Evolutionary conservation across 2,329 filamentous ascomycete genomes (phyloP).

Genomic region (Furcasterigmium furcatum): DNA sequence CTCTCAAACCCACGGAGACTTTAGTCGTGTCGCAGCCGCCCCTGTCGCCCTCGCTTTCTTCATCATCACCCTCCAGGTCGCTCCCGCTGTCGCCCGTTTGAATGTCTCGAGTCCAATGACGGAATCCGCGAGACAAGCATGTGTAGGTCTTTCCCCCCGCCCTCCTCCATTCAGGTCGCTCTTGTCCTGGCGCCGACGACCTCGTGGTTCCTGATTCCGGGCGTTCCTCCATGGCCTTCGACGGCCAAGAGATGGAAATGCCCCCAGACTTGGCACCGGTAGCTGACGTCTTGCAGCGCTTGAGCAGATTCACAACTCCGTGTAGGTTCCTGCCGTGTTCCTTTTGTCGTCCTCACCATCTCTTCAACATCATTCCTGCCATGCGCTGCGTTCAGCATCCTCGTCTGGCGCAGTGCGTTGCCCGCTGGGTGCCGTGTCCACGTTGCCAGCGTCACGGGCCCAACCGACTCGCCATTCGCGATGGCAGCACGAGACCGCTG

Average conservation of each 20-base stretch:
- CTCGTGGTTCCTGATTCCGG: too few relatives aligned
- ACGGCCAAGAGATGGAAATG: conserved; percentile 20
- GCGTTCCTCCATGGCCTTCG: background rate
- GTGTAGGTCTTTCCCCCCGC: conserved; percentile 29
- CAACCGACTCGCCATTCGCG: too few relatives aligned
- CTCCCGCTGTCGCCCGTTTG: background rate
- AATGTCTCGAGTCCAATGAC: conserved; percentile 17
- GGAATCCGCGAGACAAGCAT: conserved; percentile 38
- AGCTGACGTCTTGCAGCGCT: conserved; percentile 39
- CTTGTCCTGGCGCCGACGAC: too few relatives aligned
- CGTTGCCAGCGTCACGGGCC: too few relatives aligned
- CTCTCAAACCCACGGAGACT: background rate
- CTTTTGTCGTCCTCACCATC: conserved; percentile 10
- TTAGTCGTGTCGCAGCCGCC: conserved; percentile 1
- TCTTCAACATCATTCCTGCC: conserved; percentile 8
- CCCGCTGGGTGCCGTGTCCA: background rate
- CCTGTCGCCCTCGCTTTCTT: background rate
- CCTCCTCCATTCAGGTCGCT: background rate
- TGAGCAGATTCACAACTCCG: conserved; percentile 46
- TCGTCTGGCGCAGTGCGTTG: background rate
- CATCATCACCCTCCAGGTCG: background rate
- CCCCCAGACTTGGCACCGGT: conserved; percentile 27
- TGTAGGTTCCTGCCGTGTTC: conserved; percentile 39
- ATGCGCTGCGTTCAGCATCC: conserved; percentile 3
- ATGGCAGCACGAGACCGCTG: too few relatives aligned